phyloP scores from a whole-genome alignment of 805 yeast species.

The Spathaspora gorwiae region DNA sequence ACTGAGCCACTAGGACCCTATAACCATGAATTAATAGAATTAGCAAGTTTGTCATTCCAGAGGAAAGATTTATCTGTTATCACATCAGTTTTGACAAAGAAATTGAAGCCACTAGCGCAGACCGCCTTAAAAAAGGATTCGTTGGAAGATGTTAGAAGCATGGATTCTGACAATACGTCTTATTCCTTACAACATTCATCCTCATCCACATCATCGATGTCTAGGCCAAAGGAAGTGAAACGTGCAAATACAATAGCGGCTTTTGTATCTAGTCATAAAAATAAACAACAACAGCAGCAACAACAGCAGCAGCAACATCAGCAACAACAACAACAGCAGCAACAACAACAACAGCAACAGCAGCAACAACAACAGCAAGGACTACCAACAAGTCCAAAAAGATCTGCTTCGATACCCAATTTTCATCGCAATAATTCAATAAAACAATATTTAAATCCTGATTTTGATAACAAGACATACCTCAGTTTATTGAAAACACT shows the following conservation, averaged over 20 bases:
- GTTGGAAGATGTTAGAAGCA: neutral
- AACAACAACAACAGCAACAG: neutral
- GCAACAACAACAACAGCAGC: neutral
- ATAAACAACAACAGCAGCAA: neutral
- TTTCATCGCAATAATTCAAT: neutral
- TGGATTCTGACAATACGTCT: neutral
- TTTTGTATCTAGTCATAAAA: neutral
- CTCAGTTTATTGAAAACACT: constrained; percentile 38
- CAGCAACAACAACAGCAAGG: neutral
- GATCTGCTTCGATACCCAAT: constrained; percentile 1
- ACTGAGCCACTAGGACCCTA: constrained; percentile 54
- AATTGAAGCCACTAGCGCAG: constrained; percentile 20
- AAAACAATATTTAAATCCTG: neutral
- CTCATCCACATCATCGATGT: neutral
- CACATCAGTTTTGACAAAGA: constrained; percentile 34
- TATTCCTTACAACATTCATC: neutral
- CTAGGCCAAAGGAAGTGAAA: neutral
- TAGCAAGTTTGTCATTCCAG: constrained; percentile 43
- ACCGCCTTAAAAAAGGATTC: neutral
- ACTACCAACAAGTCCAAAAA: neutral
- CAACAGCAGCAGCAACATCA: neutral
- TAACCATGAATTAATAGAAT: constrained; percentile 49
- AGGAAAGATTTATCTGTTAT: constrained; percentile 37
- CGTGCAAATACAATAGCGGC: neutral
- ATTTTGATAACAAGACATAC: constrained; percentile 6